Percentiles rank a stretch among this genome's conserved stretches.
These are phyloP conservation scores for Chlamydomonas reinhardtii DNA, from an alignment of 163 green algal species.

Conservation along the genomic window DNA sequence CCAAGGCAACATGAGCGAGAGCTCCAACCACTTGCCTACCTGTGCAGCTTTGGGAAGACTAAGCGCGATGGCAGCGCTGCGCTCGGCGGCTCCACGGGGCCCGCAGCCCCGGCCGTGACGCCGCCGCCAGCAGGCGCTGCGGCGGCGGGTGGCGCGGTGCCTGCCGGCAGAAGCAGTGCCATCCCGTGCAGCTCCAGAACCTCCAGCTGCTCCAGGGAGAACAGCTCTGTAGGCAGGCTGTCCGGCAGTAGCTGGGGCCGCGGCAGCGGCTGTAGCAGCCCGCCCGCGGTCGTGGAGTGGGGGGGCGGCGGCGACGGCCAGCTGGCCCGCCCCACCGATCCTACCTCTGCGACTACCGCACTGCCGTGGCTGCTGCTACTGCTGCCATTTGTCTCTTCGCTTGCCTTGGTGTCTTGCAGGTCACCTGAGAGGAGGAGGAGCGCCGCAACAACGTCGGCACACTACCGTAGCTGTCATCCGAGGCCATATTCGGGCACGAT, in stretches of 20 bases:
- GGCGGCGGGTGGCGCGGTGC: no score
- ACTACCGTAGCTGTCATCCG: no score
- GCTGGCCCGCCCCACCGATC: no score
- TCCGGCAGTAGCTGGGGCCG: background rate
- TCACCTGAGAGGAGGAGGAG: no score
- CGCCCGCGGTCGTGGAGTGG: background rate
- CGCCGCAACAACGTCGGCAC: no score
- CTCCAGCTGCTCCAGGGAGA: background rate
- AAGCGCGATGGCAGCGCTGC: no score
- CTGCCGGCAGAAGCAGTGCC: background rate
- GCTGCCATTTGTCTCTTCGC: background rate
- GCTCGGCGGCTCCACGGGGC: no score
- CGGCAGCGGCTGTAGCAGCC: background rate
- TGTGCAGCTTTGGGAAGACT: no score
- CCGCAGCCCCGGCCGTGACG: background rate
- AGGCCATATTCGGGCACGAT: no score
- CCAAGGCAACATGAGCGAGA: no score
- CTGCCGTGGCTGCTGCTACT: background rate
- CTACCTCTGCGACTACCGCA: background rate
- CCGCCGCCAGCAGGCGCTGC: background rate
- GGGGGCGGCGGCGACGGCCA: background rate
- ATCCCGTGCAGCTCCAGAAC: constrained; percentile 24
- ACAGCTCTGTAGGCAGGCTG: background rate
- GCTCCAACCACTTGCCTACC: no score
- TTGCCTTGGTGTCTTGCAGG: no score